A percentile compares a stretch with the other conserved stretches of the same genome.
Evolutionary conservation across 495 filamentous ascomycete genomes (phyloP).

Genomic region (Aspergillus steynii): DNA sequence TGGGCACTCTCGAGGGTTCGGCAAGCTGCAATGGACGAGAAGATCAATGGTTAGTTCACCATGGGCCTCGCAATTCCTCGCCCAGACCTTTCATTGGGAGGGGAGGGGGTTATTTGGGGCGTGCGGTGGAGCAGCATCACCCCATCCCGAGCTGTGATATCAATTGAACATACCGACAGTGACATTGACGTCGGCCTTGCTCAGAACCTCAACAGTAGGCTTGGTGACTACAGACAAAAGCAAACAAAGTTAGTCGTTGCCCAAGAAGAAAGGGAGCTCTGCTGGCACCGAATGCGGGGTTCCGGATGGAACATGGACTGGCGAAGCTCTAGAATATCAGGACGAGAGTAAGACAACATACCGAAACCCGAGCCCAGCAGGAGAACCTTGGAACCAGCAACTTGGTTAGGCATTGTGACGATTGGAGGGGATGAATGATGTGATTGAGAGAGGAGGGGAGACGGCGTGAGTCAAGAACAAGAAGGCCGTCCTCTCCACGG

Average conservation of each 20-base stretch:
- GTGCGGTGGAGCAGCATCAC: slow-evolving; percentile 5
- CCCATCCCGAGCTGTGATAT: slow-evolving; percentile 8
- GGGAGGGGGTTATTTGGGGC: not conserved
- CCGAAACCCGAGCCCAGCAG: slow-evolving; percentile 77
- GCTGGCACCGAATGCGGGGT: slow-evolving; percentile 31
- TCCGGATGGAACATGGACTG: slow-evolving; percentile 11
- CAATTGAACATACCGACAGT: slow-evolving; percentile 67
- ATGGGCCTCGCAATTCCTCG: not conserved
- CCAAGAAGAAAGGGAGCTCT: not conserved
- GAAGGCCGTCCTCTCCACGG: slow-evolving; percentile 8
- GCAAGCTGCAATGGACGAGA: slow-evolving; percentile 62
- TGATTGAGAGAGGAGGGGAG: slow-evolving; percentile 12
- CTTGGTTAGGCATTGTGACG: slow-evolving; percentile 36
- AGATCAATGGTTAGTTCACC: not conserved
- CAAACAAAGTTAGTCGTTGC: slow-evolving; percentile 11
- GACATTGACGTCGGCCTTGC: slow-evolving; percentile 72
- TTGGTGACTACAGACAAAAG: slow-evolving; percentile 55
- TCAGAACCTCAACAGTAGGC: slow-evolving; percentile 77
- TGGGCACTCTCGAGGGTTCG: slow-evolving; percentile 76
- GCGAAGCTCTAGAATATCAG: not conserved
- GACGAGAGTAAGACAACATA: slow-evolving; percentile 20
- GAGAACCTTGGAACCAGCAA: slow-evolving; percentile 59
- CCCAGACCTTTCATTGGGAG: not conserved
- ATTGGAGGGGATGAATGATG: slow-evolving; percentile 16
- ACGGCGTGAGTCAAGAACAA: slow-evolving; percentile 9